Evolutionary conservation across 345 rosid species (phyloP).

Genomic region (Syzygium oleosum): DNA sequence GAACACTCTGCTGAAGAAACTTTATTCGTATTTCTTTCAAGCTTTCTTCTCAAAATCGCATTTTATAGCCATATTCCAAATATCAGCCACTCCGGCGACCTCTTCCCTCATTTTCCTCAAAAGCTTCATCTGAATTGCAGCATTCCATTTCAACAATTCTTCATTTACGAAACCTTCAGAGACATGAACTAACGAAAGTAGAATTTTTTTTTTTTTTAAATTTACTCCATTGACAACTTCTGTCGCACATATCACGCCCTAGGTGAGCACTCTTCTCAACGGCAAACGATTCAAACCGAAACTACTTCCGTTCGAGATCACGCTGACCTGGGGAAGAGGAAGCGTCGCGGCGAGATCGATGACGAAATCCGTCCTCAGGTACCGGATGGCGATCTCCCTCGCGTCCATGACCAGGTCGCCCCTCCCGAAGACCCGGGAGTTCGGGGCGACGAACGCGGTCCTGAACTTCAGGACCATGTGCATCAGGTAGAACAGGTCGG

Average conservation of each 20-base stretch:
- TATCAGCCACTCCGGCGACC: neutral
- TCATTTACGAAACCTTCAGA: neutral
- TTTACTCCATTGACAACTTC: neutral
- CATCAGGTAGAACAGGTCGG: slow-evolving; percentile 53
- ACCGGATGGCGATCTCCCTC: slow-evolving; percentile 49
- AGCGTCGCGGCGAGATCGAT: slow-evolving; percentile 61
- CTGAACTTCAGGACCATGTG: slow-evolving; percentile 66
- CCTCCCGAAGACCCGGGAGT: slow-evolving; percentile 66
- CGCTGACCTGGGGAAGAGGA: slow-evolving; percentile 80
- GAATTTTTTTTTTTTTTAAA: too few relatives aligned
- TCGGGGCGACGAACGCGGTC: slow-evolving; percentile 60
- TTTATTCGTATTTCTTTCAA: neutral
- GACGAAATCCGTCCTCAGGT: slow-evolving; percentile 48
- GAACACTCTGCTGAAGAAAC: neutral
- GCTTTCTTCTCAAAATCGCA: neutral
- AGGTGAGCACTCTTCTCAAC: neutral
- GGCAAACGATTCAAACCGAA: neutral
- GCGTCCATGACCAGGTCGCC: slow-evolving; percentile 81
- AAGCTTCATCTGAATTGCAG: neutral
- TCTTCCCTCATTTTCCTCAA: neutral
- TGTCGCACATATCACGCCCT: neutral
- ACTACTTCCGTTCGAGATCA: neutral
- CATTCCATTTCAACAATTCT: neutral
- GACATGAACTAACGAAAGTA: neutral
- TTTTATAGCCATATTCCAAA: neutral